Base-by-base conservation (phyloP, 495 filamentous ascomycete species). In the Chlorociboria aeruginascens region DNA sequence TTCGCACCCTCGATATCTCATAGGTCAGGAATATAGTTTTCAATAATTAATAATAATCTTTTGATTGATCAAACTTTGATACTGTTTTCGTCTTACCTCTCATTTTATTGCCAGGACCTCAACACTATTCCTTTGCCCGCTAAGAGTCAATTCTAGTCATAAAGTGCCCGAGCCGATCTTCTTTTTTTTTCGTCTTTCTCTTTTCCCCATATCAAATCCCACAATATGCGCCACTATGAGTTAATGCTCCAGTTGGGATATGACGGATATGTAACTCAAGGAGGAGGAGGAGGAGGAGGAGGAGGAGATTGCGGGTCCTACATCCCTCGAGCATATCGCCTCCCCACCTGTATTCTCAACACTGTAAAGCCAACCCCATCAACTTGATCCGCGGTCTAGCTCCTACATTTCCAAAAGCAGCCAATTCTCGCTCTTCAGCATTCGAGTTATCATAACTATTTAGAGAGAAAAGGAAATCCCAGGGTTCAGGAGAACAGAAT, bases 251-350 rank as follows among this genome's bases (percentile, higher is more conserved):
- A 70, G 36, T 68, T 86, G 8, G 81, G 81, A 0, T 86, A 87
- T 61, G 48, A 64, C n/a, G 58, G 77, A 54, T 86, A 87, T 53
- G 74, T 74, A 3, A 79, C 77, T 0, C 82, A 85, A 62, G 10
- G 13, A 1, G 32, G 32, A 34, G 32, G n/a, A n/a, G n/a, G n/a
- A n/a, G n/a, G n/a, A n/a, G n/a, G n/a, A n/a, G n/a, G 85, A 63
- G 81, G 77, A 38, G 81, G 84, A 46, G 83, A 86, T 56, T 85
- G 81, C 78, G 83, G 82, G 25, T 78, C 67, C 47, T 68, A 69
- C 52, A 76, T 86, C 43, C 78, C 77, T 14, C 70, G 82, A 37
- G 54, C 67, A 12, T n/a, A 67, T 87, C 7, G 77, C 70, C 3
- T 52, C n/a, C n/a, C n/a, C n/a, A 67, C 28, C 56, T 77, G 7